Percentiles rank a stretch among this genome's conserved stretches.
These are phyloP conservation scores for Misopates orontium DNA, from an alignment of 257 asterid species.

Conservation along the genomic window DNA sequence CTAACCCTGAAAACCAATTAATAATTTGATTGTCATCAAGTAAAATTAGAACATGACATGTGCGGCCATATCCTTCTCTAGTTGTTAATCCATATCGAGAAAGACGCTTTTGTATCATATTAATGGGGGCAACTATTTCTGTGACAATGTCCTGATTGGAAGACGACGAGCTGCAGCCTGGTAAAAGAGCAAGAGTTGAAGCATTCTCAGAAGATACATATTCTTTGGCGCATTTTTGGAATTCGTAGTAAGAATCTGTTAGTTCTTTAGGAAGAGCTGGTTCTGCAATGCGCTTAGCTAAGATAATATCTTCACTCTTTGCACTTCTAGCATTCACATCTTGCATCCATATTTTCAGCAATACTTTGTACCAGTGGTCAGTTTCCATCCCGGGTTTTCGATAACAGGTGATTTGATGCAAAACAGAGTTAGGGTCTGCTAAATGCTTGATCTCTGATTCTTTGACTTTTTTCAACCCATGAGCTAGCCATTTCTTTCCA, in stretches of 20 bases:
- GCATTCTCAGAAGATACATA: conserved; percentile 73
- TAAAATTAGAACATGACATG: conserved; percentile 63
- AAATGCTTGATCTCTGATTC: conserved; percentile 87
- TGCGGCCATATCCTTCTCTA: conserved; percentile 56
- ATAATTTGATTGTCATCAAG: conserved; percentile 69
- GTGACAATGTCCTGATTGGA: conserved; percentile 33
- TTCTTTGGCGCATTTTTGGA: conserved; percentile 63
- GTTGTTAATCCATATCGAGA: conserved; percentile 72
- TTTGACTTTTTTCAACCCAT: conserved; percentile 89
- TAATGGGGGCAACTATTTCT: conserved; percentile 61
- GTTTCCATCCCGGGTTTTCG: conserved; percentile 91
- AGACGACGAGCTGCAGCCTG: conserved; percentile 41
- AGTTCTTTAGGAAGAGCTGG: conserved; percentile 86
- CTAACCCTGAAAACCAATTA: conserved; percentile 85
- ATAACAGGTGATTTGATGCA: conserved; percentile 54
- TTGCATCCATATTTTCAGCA: conserved; percentile 84
- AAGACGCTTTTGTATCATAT: conserved; percentile 60
- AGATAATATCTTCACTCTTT: conserved; percentile 48
- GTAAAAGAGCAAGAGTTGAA: conserved; percentile 66
- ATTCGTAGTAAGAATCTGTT: conserved; percentile 61
- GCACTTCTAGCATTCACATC: conserved; percentile 41
- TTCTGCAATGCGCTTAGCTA: conserved; percentile 62
- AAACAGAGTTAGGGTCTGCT: conserved; percentile 51
- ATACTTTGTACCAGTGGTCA: conserved; percentile 83
- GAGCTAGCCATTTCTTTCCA: conserved; percentile 85